Evolutionary conservation across 768 basidiomycete species (phyloP).

Genomic region (Lentinus brumalis): DNA sequence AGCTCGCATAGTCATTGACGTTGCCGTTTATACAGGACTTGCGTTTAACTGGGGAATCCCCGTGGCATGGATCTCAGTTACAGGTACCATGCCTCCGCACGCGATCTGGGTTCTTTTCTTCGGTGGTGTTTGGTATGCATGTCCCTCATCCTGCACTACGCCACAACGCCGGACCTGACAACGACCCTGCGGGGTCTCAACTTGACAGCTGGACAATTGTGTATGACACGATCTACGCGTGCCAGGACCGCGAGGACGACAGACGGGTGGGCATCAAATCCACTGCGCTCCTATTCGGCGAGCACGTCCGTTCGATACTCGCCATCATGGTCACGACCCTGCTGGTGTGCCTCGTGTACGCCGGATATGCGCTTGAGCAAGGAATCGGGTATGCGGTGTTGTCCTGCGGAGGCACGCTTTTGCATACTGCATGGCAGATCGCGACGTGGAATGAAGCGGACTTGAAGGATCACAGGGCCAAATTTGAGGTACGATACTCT

Average conservation of each 20-base stretch:
- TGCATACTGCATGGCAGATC: conserved; percentile 52
- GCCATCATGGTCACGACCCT: conserved; percentile 53
- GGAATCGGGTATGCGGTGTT: conserved; percentile 49
- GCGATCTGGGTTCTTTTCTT: conserved; percentile 21
- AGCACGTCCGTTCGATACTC: conserved; percentile 58
- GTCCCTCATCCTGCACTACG: conserved; percentile 25
- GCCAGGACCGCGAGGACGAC: conserved; percentile 78
- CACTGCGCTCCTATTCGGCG: conserved; percentile 72
- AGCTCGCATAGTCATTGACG: neutral
- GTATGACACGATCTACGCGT: conserved; percentile 75
- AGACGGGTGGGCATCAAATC: conserved; percentile 72
- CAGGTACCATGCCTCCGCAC: conserved; percentile 32
- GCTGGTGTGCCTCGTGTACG: conserved; percentile 49
- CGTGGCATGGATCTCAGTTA: conserved; percentile 49
- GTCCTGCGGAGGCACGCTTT: conserved; percentile 46
- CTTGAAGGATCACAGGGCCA: conserved; percentile 51
- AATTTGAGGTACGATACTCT: conserved; percentile 27
- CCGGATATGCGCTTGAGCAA: conserved; percentile 56
- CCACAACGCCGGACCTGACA: conserved; percentile 20
- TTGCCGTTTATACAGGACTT: conserved; percentile 27
- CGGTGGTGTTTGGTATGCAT: conserved; percentile 22
- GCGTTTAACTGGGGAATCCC: conserved; percentile 58
- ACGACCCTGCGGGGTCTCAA: conserved; percentile 10
- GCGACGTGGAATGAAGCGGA: conserved; percentile 43
- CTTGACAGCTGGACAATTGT: conserved; percentile 43